Conservation (phyloP, 805 yeast genomes). For the Starmerella riodocensis region DNA sequence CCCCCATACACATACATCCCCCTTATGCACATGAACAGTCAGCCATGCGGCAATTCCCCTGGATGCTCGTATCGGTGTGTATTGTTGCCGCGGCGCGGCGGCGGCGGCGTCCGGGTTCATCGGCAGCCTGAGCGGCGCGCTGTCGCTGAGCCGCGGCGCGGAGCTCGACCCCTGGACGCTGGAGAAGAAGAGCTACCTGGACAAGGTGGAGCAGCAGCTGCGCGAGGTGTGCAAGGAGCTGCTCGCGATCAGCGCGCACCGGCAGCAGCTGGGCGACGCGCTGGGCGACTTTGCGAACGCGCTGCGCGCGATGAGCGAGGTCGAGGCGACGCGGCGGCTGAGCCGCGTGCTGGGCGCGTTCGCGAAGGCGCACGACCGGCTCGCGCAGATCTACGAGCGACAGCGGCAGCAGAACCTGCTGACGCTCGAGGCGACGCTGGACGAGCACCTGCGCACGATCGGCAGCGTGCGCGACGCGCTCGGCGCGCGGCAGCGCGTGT, state of each 20-base stretch:
- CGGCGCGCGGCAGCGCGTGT: slow-evolving; percentile 52
- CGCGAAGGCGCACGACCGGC: slow-evolving; percentile 54
- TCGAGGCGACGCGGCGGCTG: slow-evolving; percentile 60
- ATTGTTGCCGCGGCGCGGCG: too few relatives aligned
- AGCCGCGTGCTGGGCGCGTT: slow-evolving; percentile 55
- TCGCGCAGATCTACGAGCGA: slow-evolving; percentile 63
- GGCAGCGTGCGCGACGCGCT: slow-evolving; percentile 63
- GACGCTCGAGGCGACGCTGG: slow-evolving; percentile 74
- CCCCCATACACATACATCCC: too few relatives aligned
- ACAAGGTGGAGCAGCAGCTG: slow-evolving; percentile 59
- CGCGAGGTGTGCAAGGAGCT: slow-evolving; percentile 55
- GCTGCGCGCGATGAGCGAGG: slow-evolving; percentile 48
- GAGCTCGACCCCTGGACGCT: slow-evolving; percentile 73
- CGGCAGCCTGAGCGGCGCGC: slow-evolving; percentile 16
- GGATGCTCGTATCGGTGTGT: background rate
- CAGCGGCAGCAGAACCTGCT: slow-evolving; percentile 73
- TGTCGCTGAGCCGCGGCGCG: slow-evolving; percentile 28
- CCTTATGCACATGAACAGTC: background rate
- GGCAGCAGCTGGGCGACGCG: slow-evolving; percentile 57
- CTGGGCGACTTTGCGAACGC: slow-evolving; percentile 52
- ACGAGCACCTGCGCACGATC: slow-evolving; percentile 69
- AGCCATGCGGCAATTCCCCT: background rate
- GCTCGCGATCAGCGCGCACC: slow-evolving; percentile 59
- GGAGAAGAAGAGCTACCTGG: slow-evolving; percentile 55
- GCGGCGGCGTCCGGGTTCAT: slow-evolving; percentile 11